Evolutionary conservation across 2,329 filamentous ascomycete genomes (phyloP), one percentile per base, ranked within the genome.

Genomic region (Beauveria asiatica): DNA sequence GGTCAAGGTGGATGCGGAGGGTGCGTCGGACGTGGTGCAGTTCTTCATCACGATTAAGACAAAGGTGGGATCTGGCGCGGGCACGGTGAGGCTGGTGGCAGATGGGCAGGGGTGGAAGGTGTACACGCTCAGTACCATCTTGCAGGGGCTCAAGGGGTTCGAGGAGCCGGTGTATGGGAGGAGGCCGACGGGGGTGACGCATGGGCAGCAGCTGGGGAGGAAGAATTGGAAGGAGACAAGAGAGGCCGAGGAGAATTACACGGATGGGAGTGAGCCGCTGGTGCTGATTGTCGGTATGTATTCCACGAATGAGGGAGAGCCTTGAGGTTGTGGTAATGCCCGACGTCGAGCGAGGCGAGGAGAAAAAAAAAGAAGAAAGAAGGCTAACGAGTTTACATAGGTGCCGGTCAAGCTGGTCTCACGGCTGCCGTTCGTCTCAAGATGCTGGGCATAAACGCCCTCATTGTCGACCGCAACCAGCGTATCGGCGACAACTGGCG

Each of bases 401-500:
- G 82, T 16, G 65, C 64, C 8, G 65, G 74, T 69, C 50, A 56
- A 21, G 73, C 71, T 21, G 79, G 79, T 1, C 70, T 81, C 5
- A 74, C 72, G 0, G 69, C 72, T 4, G 77, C 77, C 3, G 78
- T 77, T 13, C 75, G 76, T 23, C 70, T 80, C 33, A 79, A 79
- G 62, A 74, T 76, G 68, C 70, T 81, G 17, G 70, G 74, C 2
- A 68, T 81, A 4, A 70, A 75, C 27, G 70, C 73, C 1, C 66
- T 81, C 33, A 61, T 81, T 33, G 70, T 81, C 52, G 79, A 81
- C 57, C 68, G 69, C 3, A 77, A 76, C 61, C 67, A 74, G 13
- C 62, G 64, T 4, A 61, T 69, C 13, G 67, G 84, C 7, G 83
- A 86, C 68, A 83, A 80, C 65, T 87, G 84, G 84, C 75, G 82